Evolutionary conservation across 148 eudicot species (phyloP).

Genomic region (Camellia lanceoleosa): DNA sequence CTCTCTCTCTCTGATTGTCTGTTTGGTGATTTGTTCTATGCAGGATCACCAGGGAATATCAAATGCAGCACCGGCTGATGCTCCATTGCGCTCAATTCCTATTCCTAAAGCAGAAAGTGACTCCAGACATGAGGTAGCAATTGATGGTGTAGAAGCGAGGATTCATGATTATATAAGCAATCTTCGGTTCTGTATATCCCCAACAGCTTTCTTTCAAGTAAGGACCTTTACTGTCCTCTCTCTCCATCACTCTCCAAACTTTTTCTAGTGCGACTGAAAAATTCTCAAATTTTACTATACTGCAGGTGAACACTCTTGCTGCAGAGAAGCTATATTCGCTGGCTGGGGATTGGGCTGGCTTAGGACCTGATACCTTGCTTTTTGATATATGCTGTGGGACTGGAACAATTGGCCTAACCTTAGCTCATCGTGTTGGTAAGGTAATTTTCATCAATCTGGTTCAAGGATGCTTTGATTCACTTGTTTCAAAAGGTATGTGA

Average conservation of each 20-base stretch:
- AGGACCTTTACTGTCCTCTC: background rate
- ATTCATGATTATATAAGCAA: conserved; percentile 85
- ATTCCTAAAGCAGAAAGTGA: conserved; percentile 34
- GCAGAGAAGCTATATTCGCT: conserved; percentile 92
- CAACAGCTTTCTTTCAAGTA: conserved; percentile 95
- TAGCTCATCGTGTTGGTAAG: conserved; percentile 95
- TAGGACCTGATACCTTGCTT: conserved; percentile 80
- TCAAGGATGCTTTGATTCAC: conserved; percentile 13
- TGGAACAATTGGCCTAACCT: conserved; percentile 92
- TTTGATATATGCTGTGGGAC: conserved; percentile 98
- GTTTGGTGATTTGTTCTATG: conserved; percentile 15
- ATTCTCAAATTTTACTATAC: conserved; percentile 1
- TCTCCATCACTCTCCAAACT: conserved; percentile 3
- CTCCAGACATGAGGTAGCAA: conserved; percentile 25
- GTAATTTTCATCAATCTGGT: conserved; percentile 41
- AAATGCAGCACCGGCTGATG: conserved; percentile 83
- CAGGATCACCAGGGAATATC: conserved; percentile 96
- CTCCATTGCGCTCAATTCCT: conserved; percentile 62
- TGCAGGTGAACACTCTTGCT: conserved; percentile 90
- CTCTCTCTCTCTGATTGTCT: background rate
- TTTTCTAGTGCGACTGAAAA: background rate
- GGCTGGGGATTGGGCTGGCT: conserved; percentile 95
- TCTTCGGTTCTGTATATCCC: conserved; percentile 79
- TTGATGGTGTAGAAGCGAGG: conserved; percentile 47
- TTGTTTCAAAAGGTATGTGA: background rate